phyloP scores from a whole-genome alignment of 495 filamentous ascomycete species.

The Aspergillus cristatus region DNA sequence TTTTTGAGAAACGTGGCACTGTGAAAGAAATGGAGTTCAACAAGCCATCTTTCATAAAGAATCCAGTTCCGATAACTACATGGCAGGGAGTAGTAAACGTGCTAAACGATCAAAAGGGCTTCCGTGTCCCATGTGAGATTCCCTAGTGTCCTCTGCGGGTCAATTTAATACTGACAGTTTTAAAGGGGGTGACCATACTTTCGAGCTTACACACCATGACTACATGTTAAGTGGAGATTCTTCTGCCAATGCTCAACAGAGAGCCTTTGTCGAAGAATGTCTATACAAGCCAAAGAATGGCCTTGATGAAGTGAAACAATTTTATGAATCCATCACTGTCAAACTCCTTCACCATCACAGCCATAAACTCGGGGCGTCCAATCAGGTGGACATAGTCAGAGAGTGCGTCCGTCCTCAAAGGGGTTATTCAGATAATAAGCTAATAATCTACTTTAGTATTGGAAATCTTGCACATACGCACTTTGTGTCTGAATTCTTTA shows the following conservation, averaged over 20 bases:
- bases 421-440: neutral
- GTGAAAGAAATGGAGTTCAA: constrained; percentile 52
- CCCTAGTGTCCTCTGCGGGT: too few species aligned
- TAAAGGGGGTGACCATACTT: constrained; percentile 2
- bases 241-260: constrained; percentile 19
- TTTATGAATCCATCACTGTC: constrained; percentile 41
- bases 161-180: constrained; percentile 17
- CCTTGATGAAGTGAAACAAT: constrained; percentile 17
- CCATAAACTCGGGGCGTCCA: constrained; percentile 32
- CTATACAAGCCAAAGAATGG: neutral
- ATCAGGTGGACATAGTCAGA: constrained; percentile 53
- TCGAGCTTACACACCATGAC: constrained; percentile 33
- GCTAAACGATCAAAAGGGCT: constrained; percentile 4
- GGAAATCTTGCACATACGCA: constrained; percentile 51
- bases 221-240: constrained; percentile 48
- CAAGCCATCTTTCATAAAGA: constrained; percentile 25
- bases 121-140: constrained; percentile 4
- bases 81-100: constrained; percentile 5
- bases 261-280: neutral
- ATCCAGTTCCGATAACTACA: constrained; percentile 1
- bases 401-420: constrained; percentile 20
- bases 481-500: constrained; percentile 53
- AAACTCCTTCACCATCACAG: constrained; percentile 45
- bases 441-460: too few species aligned
- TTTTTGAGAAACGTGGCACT: constrained; percentile 47